Percentiles rank a stretch among this genome's conserved stretches.
These are phyloP conservation scores for Boletus fagicola DNA, from an alignment of 768 basidiomycete species.

Conservation along the genomic window DNA sequence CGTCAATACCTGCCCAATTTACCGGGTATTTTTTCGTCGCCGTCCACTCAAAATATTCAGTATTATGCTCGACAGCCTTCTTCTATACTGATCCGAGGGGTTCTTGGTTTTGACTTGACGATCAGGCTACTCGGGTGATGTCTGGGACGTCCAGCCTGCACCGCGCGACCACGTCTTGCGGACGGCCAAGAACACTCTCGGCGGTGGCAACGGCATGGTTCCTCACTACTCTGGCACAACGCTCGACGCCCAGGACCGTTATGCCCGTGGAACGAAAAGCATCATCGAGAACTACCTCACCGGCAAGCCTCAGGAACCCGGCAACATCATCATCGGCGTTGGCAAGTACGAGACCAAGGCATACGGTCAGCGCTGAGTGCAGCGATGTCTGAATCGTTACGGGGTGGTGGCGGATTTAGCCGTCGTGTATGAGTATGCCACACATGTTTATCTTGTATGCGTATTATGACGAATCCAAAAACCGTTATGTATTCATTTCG, in stretches of 20 bases:
- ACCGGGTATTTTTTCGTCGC: slow-evolving; percentile 26
- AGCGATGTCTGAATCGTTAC: background rate
- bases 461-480: background rate
- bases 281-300: slow-evolving; percentile 72
- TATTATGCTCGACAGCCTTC: slow-evolving; percentile 39
- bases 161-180: slow-evolving; percentile 87
- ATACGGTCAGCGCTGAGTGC: slow-evolving; percentile 32
- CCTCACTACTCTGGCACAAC: slow-evolving; percentile 88
- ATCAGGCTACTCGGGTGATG: slow-evolving; percentile 50
- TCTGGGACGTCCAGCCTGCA: slow-evolving; percentile 87
- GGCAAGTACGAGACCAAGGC: slow-evolving; percentile 54
- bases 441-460: background rate
- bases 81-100: too few relatives aligned
- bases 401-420: background rate
- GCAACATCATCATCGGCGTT: slow-evolving; percentile 77
- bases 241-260: slow-evolving; percentile 84
- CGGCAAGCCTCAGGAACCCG: slow-evolving; percentile 65
- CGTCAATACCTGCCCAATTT: slow-evolving; percentile 32
- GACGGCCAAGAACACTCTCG: slow-evolving; percentile 73
- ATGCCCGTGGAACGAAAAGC: slow-evolving; percentile 67
- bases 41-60: slow-evolving; percentile 42
- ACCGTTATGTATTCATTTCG: background rate
- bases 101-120: too few relatives aligned
- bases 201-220: slow-evolving; percentile 88
- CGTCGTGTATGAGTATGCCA: background rate